Evolutionary conservation across 805 yeast genomes (phyloP).

Genomic region (Saccharomycopsis fodiens): DNA sequence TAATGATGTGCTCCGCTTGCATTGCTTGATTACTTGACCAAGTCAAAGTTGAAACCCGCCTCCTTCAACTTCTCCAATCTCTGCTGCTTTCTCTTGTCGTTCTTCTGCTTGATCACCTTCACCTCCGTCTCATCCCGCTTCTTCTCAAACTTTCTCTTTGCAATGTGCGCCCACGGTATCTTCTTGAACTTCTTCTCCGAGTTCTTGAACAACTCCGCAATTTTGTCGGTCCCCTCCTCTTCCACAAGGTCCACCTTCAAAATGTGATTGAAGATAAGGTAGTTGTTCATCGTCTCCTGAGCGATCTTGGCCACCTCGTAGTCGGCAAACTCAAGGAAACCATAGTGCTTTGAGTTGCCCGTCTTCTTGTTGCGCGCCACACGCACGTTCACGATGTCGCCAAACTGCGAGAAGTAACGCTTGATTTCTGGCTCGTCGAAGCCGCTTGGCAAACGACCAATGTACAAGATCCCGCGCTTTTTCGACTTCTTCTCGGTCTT

Average conservation of each 20-base stretch:
- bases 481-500: conserved; percentile 22
- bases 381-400: conserved; percentile 69
- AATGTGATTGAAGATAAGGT: conserved; percentile 80
- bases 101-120: conserved; percentile 44
- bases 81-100: conserved; percentile 33
- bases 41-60: conserved; percentile 49
- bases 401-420: conserved; percentile 85
- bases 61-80: conserved; percentile 44
- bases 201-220: conserved; percentile 48
- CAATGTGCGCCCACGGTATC: conserved; percentile 52
- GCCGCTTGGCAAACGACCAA: conserved; percentile 90
- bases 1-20: no score
- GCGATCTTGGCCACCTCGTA: conserved; percentile 79
- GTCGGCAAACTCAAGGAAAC: conserved; percentile 75
- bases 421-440: conserved; percentile 73
- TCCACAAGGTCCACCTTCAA: conserved; percentile 59
- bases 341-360: conserved; percentile 88
- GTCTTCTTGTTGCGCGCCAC: conserved; percentile 84
- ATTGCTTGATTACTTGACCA: background rate
- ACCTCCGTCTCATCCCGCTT: conserved; percentile 51
- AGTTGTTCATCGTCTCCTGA: conserved; percentile 93
- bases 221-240: conserved; percentile 31
- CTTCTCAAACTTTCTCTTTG: conserved; percentile 45
- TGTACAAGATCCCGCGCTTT: conserved; percentile 66
- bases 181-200: conserved; percentile 46